Percentiles rank a stretch among this genome's conserved stretches.
Evolutionary conservation across 306 rosid species (phyloP).

Genomic region (Potentilla sterilis): DNA sequence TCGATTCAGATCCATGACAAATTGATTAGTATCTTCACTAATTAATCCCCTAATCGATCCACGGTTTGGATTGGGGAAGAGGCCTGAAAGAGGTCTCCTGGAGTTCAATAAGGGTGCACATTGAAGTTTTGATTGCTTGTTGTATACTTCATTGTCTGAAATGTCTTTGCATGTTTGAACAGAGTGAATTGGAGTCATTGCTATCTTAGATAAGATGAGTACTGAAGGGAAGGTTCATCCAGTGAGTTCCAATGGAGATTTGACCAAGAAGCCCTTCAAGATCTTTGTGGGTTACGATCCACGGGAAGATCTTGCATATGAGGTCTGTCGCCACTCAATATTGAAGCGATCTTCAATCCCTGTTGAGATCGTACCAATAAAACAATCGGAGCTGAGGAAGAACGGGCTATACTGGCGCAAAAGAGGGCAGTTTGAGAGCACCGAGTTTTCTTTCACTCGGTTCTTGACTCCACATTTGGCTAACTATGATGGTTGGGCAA

Average conservation of each 20-base stretch:
- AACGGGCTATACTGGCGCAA: conserved; percentile 18
- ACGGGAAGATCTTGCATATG: conserved; percentile 22
- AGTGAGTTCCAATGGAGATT: conserved; percentile 8
- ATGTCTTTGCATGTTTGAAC: neutral
- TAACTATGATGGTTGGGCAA: conserved; percentile 25
- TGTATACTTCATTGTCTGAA: neutral
- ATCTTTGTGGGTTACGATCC: conserved; percentile 29
- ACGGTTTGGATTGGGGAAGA: neutral
- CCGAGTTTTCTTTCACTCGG: conserved; percentile 25
- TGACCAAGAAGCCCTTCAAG: conserved; percentile 12
- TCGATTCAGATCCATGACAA: conserved; percentile 3
- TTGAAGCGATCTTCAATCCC: conserved; percentile 20
- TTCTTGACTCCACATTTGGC: conserved; percentile 25
- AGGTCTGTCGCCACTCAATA: conserved; percentile 22
- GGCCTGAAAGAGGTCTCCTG: neutral
- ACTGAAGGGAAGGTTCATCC: conserved; percentile 12
- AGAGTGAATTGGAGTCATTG: neutral
- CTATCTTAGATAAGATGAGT: conserved; percentile 15
- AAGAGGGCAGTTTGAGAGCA: conserved; percentile 22
- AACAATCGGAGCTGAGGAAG: conserved; percentile 17
- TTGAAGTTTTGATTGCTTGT: too few species aligned
- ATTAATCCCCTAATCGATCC: neutral
- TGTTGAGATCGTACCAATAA: conserved; percentile 16
- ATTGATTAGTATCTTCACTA: neutral
- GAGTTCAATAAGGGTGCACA: too few species aligned